A percentile compares a stretch with the other conserved stretches of the same genome.
Conservation (phyloP, 2,329 filamentous ascomycete species). For the Blumeria hordei region DNA sequence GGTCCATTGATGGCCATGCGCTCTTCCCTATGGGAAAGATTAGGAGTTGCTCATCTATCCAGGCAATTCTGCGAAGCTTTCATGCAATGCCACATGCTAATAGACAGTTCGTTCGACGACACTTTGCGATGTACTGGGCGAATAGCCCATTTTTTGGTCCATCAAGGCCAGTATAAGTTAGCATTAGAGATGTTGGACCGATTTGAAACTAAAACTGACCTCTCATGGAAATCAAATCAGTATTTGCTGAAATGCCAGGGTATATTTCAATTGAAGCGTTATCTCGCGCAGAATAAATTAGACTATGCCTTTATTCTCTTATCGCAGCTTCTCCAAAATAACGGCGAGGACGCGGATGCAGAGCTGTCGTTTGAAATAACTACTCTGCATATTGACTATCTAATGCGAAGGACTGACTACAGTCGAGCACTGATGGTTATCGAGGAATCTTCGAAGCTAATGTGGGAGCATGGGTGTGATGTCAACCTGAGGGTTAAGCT, state of each 20-base stretch:
- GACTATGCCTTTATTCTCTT: conserved; percentile 31
- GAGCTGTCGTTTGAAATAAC: conserved; percentile 34
- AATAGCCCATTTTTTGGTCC: conserved; percentile 39
- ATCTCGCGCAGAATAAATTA: conserved; percentile 33
- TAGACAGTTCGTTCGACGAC: conserved; percentile 45
- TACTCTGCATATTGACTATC: conserved; percentile 33
- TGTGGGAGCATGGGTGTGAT: conserved; percentile 32
- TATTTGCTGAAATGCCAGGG: conserved; percentile 44
- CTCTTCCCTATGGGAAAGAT: conserved; percentile 49
- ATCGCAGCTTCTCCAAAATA: conserved; percentile 24
- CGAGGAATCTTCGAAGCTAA: conserved; percentile 23
- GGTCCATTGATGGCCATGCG: conserved; percentile 51
- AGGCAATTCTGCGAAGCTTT: conserved; percentile 46
- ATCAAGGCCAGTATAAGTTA: conserved; percentile 45
- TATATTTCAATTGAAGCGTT: conserved; percentile 37
- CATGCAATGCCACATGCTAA: conserved; percentile 41
- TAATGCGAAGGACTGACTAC: conserved; percentile 27
- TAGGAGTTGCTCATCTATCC: conserved; percentile 36
- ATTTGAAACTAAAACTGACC: conserved; percentile 34
- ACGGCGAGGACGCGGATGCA: conserved; percentile 22
- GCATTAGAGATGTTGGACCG: conserved; percentile 35
- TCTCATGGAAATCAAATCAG: conserved; percentile 56
- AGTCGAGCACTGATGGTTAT: conserved; percentile 27
- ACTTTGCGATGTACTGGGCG: conserved; percentile 50
- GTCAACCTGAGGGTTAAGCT: conserved; percentile 35